Base-by-base conservation (phyloP, 2,329 filamentous ascomycete species). In the Sphaerostilbella broomeana region DNA sequence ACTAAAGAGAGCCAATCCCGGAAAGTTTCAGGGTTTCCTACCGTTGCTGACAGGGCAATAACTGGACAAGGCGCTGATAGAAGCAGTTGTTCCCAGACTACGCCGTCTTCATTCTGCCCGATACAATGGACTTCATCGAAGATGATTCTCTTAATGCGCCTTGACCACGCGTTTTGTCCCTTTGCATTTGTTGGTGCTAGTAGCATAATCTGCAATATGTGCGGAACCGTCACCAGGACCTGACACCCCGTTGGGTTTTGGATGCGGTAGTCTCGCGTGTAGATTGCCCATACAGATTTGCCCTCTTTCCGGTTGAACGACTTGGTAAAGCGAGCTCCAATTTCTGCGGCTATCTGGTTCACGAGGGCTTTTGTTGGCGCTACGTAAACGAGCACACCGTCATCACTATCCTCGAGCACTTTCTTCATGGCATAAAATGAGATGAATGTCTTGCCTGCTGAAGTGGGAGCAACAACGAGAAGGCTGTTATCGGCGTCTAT, bases 101-200 rank as follows among this genome's bases (percentile, higher is more conserved):
- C 64, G 37, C 84, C 84, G 48, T 89, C 84, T 6, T 87, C 80
- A 0, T 79, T 73, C 54, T 88, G 79, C 0, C 84, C 82, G 43
- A 90, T 89, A 22, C 77, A 86, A 55, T 90, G 84, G 2, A 89
- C 79, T 61, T 90, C 84, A 52, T 90, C 84, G 43, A 89, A 89
- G 35, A 89, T 86, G 53, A 89, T 87, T 34, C 82, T 72, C 50
- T 77, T 84, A 11, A 89, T 72, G 37, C 80, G 67, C 4, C 69
- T 68, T 0, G 82, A 73, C 84, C 84, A 90, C 0, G 68, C 59
- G 19, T 51, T 62, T 2, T 48, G 34, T 2, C 66, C 63, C 7
- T 70, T 73, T 4, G 82, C 79, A 48, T 87, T 84, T 0, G 68
- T 64, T 0, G 82, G 78, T 0, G 75, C 69, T 35, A 84, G 63